Base-by-base conservation (phyloP, 2,329 filamentous ascomycete species). In the Fusarium nelsonii region DNA sequence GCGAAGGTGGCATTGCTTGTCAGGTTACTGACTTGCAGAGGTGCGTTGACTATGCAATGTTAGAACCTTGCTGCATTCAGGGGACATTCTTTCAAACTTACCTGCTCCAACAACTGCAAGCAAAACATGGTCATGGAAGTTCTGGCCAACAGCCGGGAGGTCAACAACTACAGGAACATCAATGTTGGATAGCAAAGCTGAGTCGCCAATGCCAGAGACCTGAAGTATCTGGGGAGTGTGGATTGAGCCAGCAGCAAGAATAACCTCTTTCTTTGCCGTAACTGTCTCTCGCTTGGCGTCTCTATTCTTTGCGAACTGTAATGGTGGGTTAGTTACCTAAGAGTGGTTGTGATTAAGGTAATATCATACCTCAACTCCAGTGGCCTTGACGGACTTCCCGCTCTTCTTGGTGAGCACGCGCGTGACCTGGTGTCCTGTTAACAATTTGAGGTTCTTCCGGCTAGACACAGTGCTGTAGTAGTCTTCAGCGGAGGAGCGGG, bases 71-170 rank as follows among this genome's bases (percentile, higher is more conserved):
- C 15, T 10, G 12, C 15, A 26, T 3, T 7, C 8, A 6, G 1
- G 9, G 0, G 2, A 6, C 4, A 2, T 0, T 5, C 1, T 3
- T 4, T 8, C 1, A 4, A 3, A 63, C 70, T 34, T 34, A 65
- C 70, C 32, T 8, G 48, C 46, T 36, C 37, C 58, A 5, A 54
- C 34, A 0, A 73, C 32, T 1, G 48, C 16, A 7, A 73, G 50
- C 0, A 70, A 5, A 6, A 68, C 57, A 9, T 83, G 81, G 46
- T 84, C 82, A 33, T 82, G 79, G 20, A 83, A 77, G 63, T 84
- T 83, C 45, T 81, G 75, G 4, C 85, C 85, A 1, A 87, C 85
- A 0, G 81, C 83, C 0, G 84, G 82, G 0, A 84, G 76, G 49
- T 86, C 79, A 2, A 80, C 74, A 1, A 85, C 58, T 0, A 81